Base-by-base conservation (phyloP, 2,329 filamentous ascomycete species). In the Drechslerella dactyloides region DNA sequence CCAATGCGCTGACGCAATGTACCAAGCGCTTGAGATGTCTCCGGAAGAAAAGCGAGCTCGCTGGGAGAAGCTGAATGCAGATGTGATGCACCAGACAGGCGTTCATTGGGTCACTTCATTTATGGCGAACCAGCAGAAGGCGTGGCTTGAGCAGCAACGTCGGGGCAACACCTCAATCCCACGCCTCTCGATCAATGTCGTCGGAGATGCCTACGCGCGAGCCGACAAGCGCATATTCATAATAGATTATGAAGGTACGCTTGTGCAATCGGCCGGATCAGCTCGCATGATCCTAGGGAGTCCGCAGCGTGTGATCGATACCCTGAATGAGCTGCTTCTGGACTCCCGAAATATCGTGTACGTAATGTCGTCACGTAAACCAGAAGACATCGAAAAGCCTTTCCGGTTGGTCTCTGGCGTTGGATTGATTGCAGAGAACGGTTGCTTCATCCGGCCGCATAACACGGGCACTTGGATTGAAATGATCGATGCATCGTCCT, bases 371-470 rank as follows among this genome's bases (percentile, higher is more conserved):
- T 89, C 90, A 7, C 88, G 91, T 35, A 90, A 88, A 75, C 90
- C 92, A 0, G 90, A 96, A 76, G 92, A 97, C 77, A 87, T 97
- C 35, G 91, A 96, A 75, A 86, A 89, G 2, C 83, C 96, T 0
- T 97, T 97, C 83, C 88, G 88, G 58, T 86, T 89, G 23, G 89
- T 97, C 1, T 89, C 90, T 3, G 89, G 89, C 70, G 82, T 97
- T 1, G 94, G 94, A 1, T 83, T 97, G 2, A 96, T 97, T 74
- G 93, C 93, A 0, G 93, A 97, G 81, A 97, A 96, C 75, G 93
- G 93, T 1, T 96, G 91, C 78, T 97, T 96, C 80, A 82, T 97
- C 65, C 90, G 90, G 75, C 85, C 90, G 74, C 86, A 85, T 51
- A 85, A 87, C 19, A 84, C 82, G 15, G 84, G 85, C 23, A 83